Percentiles rank a stretch among this genome's conserved stretches.
Evolutionary conservation across 1,284 basidiomycete species (phyloP).

Genomic region (Afroboletus lepidellus): DNA sequence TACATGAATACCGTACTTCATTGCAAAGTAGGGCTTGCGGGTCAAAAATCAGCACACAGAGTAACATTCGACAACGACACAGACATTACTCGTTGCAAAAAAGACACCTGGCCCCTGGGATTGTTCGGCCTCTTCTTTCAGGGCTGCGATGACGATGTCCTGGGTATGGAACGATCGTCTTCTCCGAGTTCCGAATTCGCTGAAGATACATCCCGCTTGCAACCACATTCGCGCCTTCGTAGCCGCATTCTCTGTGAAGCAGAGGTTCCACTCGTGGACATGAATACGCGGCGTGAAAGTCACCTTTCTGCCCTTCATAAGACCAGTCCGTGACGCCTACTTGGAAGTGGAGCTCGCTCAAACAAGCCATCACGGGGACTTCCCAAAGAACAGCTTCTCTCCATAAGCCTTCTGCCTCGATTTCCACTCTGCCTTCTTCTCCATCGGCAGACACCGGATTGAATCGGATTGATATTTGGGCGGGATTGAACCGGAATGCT

Average conservation of each 20-base stretch:
- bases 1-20: constrained; percentile 65
- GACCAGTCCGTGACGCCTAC: constrained; percentile 80
- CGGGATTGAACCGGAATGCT: constrained; percentile 74
- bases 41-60: neutral
- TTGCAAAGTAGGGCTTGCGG: constrained; percentile 76
- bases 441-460: constrained; percentile 49
- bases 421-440: constrained; percentile 68
- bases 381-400: constrained; percentile 93
- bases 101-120: constrained; percentile 56
- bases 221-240: constrained; percentile 71
- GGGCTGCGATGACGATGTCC: constrained; percentile 71
- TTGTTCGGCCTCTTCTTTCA: constrained; percentile 65
- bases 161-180: constrained; percentile 81
- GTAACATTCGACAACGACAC: constrained; percentile 7
- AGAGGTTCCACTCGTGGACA: neutral
- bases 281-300: constrained; percentile 10
- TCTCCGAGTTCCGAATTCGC: constrained; percentile 92
- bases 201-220: constrained; percentile 72
- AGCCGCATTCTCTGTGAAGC: constrained; percentile 56
- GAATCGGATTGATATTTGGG: constrained; percentile 75
- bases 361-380: constrained; percentile 88
- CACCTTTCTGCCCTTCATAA: constrained; percentile 78
- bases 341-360: constrained; percentile 77
- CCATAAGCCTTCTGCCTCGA: constrained; percentile 81
- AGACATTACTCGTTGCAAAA: constrained; percentile 86